Conservation (phyloP, 768 basidiomycete species). For the Cubamyces lactineus region DNA sequence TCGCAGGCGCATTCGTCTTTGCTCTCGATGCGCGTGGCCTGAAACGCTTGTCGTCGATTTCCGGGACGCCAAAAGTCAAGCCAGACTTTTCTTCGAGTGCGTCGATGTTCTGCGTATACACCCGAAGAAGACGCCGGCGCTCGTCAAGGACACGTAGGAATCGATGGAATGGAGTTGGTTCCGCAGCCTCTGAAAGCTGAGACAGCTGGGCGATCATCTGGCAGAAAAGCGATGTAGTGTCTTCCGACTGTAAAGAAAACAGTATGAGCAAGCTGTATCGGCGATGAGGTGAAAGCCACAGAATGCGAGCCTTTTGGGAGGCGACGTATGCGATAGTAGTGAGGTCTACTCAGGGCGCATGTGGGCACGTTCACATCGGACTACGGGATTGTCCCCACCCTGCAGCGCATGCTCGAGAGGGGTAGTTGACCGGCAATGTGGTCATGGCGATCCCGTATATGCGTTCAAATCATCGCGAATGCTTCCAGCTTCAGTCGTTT, state of each 20-base stretch:
- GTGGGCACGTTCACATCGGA: too few species aligned
- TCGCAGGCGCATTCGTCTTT: constrained; percentile 26
- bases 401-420: too few species aligned
- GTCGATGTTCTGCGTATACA: constrained; percentile 96
- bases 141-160: constrained; percentile 76
- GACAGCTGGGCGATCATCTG: constrained; percentile 89
- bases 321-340: neutral
- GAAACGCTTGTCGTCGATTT: constrained; percentile 58
- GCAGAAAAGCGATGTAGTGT: constrained; percentile 77
- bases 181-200: constrained; percentile 66
- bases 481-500: too few species aligned
- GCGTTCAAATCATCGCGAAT: too few species aligned
- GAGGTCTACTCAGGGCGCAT: too few species aligned
- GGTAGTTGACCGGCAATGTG: too few species aligned
- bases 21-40: constrained; percentile 51
- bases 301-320: neutral
- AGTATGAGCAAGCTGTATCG: neutral
- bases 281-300: neutral
- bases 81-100: constrained; percentile 87
- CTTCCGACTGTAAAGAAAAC: constrained; percentile 56
- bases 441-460: too few species aligned
- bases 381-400: too few species aligned
- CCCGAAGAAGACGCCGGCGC: constrained; percentile 74
- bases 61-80: constrained; percentile 83
- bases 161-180: constrained; percentile 81